Percentiles rank a stretch among this genome's conserved stretches.
Evolutionary conservation across 768 basidiomycete species (phyloP).

Genomic region (Naematelia aurantialba): DNA sequence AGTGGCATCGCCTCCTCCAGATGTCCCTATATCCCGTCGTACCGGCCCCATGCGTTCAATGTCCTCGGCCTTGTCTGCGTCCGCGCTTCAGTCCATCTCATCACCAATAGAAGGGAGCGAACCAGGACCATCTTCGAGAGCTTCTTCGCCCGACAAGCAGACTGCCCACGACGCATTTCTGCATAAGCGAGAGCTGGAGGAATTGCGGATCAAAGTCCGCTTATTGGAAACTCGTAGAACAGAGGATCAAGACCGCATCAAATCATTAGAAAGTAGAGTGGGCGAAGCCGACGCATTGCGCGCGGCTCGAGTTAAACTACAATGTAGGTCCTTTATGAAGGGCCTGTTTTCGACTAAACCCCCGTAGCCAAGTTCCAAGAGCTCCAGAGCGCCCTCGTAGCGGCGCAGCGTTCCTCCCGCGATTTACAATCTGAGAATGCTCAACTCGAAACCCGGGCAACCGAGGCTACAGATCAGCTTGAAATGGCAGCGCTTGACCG

Average conservation of each 20-base stretch:
- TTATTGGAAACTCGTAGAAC: constrained; percentile 80
- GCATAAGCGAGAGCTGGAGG: constrained; percentile 55
- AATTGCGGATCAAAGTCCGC: constrained; percentile 74
- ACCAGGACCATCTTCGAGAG: constrained; percentile 4
- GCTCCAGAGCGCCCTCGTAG: constrained; percentile 73
- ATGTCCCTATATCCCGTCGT: not conserved
- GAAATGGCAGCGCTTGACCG: constrained; percentile 95
- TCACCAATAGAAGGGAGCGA: not conserved
- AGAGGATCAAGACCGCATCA: constrained; percentile 78
- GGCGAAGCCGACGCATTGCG: constrained; percentile 79
- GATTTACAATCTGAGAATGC: constrained; percentile 70
- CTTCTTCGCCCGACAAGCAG: constrained; percentile 21
- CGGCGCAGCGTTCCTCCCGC: constrained; percentile 68
- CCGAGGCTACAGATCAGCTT: constrained; percentile 81
- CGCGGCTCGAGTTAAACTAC: constrained; percentile 79
- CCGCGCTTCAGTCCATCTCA: constrained; percentile 50
- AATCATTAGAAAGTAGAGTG: constrained; percentile 78
- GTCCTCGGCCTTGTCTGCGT: constrained; percentile 29
- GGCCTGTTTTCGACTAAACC: constrained; percentile 5
- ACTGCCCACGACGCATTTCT: constrained; percentile 10
- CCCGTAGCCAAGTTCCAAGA: constrained; percentile 67
- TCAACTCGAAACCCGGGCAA: constrained; percentile 64
- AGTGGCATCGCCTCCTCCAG: not conserved
- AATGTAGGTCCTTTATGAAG: constrained; percentile 50
- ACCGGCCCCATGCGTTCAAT: constrained; percentile 7